These are phyloP conservation scores for Plantago lanceolata DNA, from an alignment of 305 asterid species.

Conservation along the genomic window DNA sequence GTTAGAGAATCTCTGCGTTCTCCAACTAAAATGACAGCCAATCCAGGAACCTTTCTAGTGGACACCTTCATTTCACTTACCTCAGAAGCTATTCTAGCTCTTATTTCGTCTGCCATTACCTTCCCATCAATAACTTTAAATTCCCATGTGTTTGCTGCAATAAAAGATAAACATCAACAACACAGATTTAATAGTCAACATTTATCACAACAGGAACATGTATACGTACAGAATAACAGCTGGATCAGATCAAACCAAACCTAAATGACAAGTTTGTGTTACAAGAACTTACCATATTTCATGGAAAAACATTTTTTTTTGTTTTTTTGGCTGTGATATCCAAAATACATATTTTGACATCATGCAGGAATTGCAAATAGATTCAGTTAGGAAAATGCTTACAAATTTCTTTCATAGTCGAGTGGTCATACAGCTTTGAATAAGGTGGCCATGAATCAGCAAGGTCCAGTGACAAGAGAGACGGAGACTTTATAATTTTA, in stretches of 20 bases:
- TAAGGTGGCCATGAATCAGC: constrained; percentile 55
- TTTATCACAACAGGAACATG: too few relatives aligned
- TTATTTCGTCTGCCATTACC: constrained; percentile 61
- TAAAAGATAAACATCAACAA: constrained; percentile 18
- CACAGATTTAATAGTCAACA: constrained; percentile 21
- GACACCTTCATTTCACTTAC: constrained; percentile 58
- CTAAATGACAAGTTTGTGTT: neutral
- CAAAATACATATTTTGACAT: neutral
- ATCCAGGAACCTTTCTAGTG: constrained; percentile 65
- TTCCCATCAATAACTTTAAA: constrained; percentile 68
- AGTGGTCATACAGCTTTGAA: constrained; percentile 24
- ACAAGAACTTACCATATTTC: too few relatives aligned
- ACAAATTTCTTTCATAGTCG: constrained; percentile 33
- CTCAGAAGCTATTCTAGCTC: constrained; percentile 60
- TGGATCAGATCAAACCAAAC: too few relatives aligned
- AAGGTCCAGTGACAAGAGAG: constrained; percentile 57
- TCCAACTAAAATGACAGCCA: constrained; percentile 86
- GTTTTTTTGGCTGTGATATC: too few relatives aligned
- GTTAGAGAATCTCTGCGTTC: constrained; percentile 65
- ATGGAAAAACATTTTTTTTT: too few relatives aligned
- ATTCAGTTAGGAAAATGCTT: constrained; percentile 24
- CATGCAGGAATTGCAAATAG: neutral
- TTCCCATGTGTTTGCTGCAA: constrained; percentile 36
- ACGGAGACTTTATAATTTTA: constrained; percentile 47
- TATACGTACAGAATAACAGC: too few relatives aligned